phyloP scores from a whole-genome alignment of 2,329 filamentous ascomycete species.

The Aspergillus sp. region DNA sequence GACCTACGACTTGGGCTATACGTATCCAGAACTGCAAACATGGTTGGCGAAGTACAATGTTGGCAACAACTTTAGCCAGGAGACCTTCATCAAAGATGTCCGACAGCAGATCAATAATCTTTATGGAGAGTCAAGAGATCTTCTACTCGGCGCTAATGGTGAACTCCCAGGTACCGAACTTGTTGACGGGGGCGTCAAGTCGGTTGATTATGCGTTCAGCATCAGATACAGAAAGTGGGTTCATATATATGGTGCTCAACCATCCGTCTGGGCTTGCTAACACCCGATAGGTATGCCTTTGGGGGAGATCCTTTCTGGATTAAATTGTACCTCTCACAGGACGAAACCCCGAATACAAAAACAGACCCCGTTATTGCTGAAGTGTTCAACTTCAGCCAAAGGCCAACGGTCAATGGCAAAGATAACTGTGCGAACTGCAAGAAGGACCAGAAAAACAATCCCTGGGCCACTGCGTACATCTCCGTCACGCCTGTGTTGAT shows the following conservation, averaged over 20 bases:
- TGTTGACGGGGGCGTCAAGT: constrained; percentile 5
- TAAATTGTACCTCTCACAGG: constrained; percentile 6
- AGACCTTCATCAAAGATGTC: constrained; percentile 1
- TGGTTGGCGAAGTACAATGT: constrained; percentile 8
- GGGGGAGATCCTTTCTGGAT: constrained; percentile 8
- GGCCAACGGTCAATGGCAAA: constrained; percentile 3
- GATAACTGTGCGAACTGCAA: constrained; percentile 5
- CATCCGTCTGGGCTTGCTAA: no score
- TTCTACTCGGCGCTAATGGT: constrained; percentile 4
- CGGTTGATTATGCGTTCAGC: constrained; percentile 7
- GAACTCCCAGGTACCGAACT: constrained; percentile 2
- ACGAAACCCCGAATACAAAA: constrained; percentile 4
- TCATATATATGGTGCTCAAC: no score
- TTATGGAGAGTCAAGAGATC: constrained; percentile 5
- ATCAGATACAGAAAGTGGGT: constrained; percentile 7
- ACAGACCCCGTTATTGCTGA: constrained; percentile 5
- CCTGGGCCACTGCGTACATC: constrained; percentile 6
- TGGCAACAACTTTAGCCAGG: background rate
- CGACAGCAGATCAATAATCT: constrained; percentile 1
- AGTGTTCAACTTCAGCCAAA: constrained; percentile 9
- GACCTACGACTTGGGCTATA: constrained; percentile 63
- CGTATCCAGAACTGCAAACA: constrained; percentile 56
- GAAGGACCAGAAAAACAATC: background rate
- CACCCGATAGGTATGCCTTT: constrained; percentile 4
- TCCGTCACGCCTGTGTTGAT: constrained; percentile 5